A percentile compares a stretch with the other conserved stretches of the same genome.
phyloP scores from a whole-genome alignment of 2,329 filamentous ascomycete species.

The Xylaria sp. region DNA sequence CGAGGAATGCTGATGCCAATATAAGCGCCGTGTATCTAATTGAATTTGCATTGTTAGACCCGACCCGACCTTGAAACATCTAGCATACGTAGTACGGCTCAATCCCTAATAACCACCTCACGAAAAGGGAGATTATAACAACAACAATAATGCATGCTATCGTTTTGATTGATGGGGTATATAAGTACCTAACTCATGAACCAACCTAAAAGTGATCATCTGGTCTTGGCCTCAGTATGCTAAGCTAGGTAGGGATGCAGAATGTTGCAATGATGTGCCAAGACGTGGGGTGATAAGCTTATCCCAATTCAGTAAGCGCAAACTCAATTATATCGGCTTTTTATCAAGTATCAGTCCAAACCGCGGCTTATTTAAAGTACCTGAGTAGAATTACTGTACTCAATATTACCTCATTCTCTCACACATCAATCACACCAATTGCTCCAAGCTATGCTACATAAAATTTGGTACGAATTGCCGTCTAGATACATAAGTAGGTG shows the following conservation, averaged over 20 bases:
- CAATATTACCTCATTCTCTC: no score
- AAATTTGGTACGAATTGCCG: no score
- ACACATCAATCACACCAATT: no score
- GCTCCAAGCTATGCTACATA: no score
- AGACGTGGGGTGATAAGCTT: not conserved
- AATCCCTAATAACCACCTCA: not conserved
- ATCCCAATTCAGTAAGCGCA: not conserved
- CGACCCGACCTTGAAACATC: not conserved
- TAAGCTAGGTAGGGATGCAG: not conserved
- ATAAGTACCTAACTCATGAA: not conserved
- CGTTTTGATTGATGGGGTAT: not conserved
- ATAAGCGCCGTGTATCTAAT: not conserved
- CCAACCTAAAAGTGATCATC: not conserved
- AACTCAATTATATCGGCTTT: no score
- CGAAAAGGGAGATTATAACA: not conserved
- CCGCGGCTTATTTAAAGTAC: no score
- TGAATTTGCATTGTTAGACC: not conserved
- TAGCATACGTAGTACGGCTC: not conserved
- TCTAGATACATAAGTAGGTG: no score
- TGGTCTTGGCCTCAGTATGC: not conserved
- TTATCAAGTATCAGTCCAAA: no score
- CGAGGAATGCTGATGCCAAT: slow-evolving; percentile 10
- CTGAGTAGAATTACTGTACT: no score
- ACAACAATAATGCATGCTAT: not conserved
- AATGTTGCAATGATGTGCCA: not conserved